Conservation (phyloP, 2,329 filamentous ascomycete species). For the Fusarium sororula region DNA sequence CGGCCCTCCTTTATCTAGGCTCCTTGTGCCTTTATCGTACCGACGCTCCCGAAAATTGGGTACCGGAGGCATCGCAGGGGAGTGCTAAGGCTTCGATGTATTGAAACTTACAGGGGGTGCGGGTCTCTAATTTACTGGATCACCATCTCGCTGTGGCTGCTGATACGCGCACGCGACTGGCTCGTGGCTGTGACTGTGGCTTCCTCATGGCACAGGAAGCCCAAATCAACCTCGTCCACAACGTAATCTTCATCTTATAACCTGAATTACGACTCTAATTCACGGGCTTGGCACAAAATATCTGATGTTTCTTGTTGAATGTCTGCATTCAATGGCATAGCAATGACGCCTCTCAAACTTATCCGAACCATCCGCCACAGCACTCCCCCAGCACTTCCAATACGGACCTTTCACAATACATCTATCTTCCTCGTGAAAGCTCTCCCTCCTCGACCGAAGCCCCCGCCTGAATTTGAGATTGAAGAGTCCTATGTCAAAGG, state of each 20-base stretch:
- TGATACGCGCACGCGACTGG: background rate
- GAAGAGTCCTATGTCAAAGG: conserved; percentile 90
- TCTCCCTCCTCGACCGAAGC: conserved; percentile 77
- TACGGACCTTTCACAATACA: conserved; percentile 46
- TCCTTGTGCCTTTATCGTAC: conserved; percentile 28
- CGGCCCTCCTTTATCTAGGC: conserved; percentile 21
- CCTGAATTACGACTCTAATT: conserved; percentile 2
- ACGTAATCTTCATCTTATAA: conserved; percentile 5
- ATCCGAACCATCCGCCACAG: conserved; percentile 10
- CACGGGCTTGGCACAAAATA: background rate
- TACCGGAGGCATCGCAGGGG: conserved; percentile 2
- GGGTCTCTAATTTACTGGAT: conserved; percentile 16
- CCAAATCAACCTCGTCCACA: conserved; percentile 11
- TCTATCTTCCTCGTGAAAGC: conserved; percentile 55
- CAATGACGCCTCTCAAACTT: conserved; percentile 14
- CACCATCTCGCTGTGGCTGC: background rate
- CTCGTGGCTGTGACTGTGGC: conserved; percentile 19
- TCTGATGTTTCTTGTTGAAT: background rate
- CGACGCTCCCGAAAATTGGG: conserved; percentile 34
- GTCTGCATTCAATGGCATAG: background rate
- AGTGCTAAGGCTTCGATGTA: background rate
- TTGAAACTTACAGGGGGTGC: conserved; percentile 2
- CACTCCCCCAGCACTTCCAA: background rate
- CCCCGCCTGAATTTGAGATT: conserved; percentile 80
- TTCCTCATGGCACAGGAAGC: conserved; percentile 23